Base-by-base conservation (phyloP, 2,329 filamentous ascomycete species). In the Pochonia chlamydosporia region DNA sequence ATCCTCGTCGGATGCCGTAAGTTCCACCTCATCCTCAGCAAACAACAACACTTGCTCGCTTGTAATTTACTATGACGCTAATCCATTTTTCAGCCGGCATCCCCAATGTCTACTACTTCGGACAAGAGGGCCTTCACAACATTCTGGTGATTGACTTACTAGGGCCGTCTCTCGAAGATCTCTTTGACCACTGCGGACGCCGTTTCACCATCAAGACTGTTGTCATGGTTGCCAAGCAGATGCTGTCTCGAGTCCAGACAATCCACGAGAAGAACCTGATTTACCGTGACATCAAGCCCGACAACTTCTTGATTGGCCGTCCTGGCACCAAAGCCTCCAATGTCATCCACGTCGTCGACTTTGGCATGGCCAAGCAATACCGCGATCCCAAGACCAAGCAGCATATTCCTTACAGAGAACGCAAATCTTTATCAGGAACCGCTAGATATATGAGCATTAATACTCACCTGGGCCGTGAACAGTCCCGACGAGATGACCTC, bases 161-260 rank as follows among this genome's bases (percentile, higher is more conserved):
- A 48, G 93, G 93, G 30, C 93, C 93, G 57, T 93, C 87, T 63
- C 75, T 99, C 69, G 93, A 99, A 73, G 93, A 99, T 66, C 81
- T 99, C 31, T 99, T 99, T 87, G 97, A 99, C 82, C 97, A 97
- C 71, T 99, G 93, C 83, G 97, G 97, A 83, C 88, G 93, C 70
- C 97, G 97, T 70, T 99, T 97, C 78, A 96, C 92, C n/a, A 76
- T 99, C 59, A 99, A 99, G 85, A 99, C 93, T 1, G 93, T 99
- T 26, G 81, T 99, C 42, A 82, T 99, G 26, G 82, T 99, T 44
- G 93, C 93, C 64, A 93, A 99, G 63, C 93, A 99, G 75, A 85
- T 96, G 69, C 97, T 99, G 68, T 97, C 92, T 56, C 91, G 93
- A 61, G 96, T 99, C 70, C 92, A 99, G 73, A 97, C 97, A 75